Conservation (phyloP, 805 yeast species). For the Hanseniaspora nectarophila region DNA sequence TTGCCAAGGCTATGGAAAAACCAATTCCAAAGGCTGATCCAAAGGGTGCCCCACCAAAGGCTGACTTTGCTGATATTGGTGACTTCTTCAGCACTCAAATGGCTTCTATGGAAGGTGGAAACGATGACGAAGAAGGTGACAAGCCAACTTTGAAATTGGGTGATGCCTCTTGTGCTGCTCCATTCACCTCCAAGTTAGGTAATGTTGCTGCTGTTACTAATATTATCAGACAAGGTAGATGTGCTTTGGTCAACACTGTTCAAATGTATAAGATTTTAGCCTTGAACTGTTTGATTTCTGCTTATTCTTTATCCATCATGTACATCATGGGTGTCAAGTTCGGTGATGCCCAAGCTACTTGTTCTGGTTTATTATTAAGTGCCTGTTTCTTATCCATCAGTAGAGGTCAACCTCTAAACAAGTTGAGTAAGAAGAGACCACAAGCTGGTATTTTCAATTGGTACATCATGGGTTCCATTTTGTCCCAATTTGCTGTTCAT, state of each 20-base stretch:
- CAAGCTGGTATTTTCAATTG: slow-evolving; percentile 92
- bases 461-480: slow-evolving; percentile 94
- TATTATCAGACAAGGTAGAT: slow-evolving; percentile 93
- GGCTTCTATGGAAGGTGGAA: slow-evolving; percentile 31
- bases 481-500: slow-evolving; percentile 93
- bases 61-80: slow-evolving; percentile 51
- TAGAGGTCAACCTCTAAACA: slow-evolving; percentile 80
- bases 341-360: slow-evolving; percentile 96
- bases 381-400: slow-evolving; percentile 93
- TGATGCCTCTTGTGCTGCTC: slow-evolving; percentile 98
- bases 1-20: slow-evolving; percentile 38
- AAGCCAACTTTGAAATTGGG: slow-evolving; percentile 91
- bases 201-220: slow-evolving; percentile 87
- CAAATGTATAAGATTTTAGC: slow-evolving; percentile 98
- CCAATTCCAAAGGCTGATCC: slow-evolving; percentile 27
- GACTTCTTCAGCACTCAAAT: slow-evolving; percentile 43
- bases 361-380: slow-evolving; percentile 81
- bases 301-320: slow-evolving; percentile 86
- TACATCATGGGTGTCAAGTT: slow-evolving; percentile 95
- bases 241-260: slow-evolving; percentile 91
- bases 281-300: slow-evolving; percentile 89
- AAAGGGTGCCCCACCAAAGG: slow-evolving; percentile 28
- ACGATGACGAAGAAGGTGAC: slow-evolving; percentile 46
- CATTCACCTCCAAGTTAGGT: slow-evolving; percentile 88
- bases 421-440: slow-evolving; percentile 85